Evolutionary conservation across 1,139 yeast genomes (phyloP), one percentile per base, ranked within the genome.

Genomic region (Kurtzmaniella quercitrusa): DNA sequence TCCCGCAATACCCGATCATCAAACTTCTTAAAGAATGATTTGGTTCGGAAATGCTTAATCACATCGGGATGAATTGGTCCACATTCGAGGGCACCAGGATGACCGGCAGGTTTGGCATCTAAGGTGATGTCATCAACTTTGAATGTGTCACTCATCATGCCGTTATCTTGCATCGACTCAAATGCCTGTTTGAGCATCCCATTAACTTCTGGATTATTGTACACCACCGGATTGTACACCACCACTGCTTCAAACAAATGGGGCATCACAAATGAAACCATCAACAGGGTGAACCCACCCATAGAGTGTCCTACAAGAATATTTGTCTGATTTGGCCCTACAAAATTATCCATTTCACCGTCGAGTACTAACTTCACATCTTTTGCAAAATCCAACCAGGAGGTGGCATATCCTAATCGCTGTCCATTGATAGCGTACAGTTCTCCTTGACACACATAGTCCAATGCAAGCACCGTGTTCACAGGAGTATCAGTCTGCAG

Each of bases 271-370:
- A 64, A 63, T 2, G 73, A 68, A 2, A 80, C 72, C 46, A 67
- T 61, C 10, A 80, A 48, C 1, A 73, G 66, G 40, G 66, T 70
- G 45, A 68, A 68, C 0, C 86, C 88, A 12, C 88, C 87, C 77
- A 78, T 75, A 0, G 86, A 81, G 55, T 82, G 88, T 16, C 87
- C 88, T 23, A 81, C 55, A 6, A 68, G 55, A 7, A 81, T 63
- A 41, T 55, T 64, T 10, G 58, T 44, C 18, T 68, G 65, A 5
- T 63, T 56, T 2, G 66, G 66, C 3, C 55, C 50, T 15, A 68
- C 55, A 47, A 77, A 70, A 17, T 50, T 57, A 1, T 58, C 57
- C 1, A 51, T 49, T 23, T 58, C 55, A 3, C 43, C 17, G 2
- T 12, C 12, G 2, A 36, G 11, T 4, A 36, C 38, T 10, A 19